Conservation (phyloP, 768 basidiomycete genomes). For the Xerocomus potaroensis region DNA sequence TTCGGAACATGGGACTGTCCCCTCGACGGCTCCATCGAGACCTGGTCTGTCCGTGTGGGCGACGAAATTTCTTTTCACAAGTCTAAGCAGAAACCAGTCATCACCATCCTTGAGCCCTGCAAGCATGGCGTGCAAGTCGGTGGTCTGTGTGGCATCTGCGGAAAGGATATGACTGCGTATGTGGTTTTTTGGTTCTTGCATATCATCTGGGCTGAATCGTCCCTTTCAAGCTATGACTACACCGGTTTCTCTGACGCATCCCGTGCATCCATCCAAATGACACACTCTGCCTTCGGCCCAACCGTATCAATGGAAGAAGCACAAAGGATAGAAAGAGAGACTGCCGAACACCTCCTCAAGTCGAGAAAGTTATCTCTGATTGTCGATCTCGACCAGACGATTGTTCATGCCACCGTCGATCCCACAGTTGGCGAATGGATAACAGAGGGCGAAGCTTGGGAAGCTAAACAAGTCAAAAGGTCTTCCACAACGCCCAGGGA, state of each 20-base stretch:
- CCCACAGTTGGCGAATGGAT: conserved; percentile 99
- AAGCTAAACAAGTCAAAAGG: conserved; percentile 50
- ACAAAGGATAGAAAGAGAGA: conserved; percentile 79
- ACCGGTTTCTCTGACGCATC: conserved; percentile 83
- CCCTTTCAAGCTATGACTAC: conserved; percentile 62
- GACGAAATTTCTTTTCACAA: conserved; percentile 58
- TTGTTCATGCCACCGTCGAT: conserved; percentile 97
- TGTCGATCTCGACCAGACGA: conserved; percentile 98
- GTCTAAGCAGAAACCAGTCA: conserved; percentile 56
- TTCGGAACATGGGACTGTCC: conserved; percentile 91
- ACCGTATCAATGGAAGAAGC: conserved; percentile 93
- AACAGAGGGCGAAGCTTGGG: conserved; percentile 77
- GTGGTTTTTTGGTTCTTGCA: conserved; percentile 22
- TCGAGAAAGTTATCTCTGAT: conserved; percentile 85
- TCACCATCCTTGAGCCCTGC: conserved; percentile 84
- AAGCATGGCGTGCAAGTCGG: conserved; percentile 91
- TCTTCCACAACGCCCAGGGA: conserved; percentile 32
- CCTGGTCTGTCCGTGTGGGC: conserved; percentile 66
- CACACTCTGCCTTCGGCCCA: conserved; percentile 86
- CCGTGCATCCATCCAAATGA: conserved; percentile 89
- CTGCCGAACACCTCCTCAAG: conserved; percentile 71
- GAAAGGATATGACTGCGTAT: conserved; percentile 91
- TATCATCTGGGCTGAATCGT: conserved; percentile 13
- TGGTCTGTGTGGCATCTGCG: conserved; percentile 91
- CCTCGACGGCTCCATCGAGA: conserved; percentile 70